These are phyloP conservation scores for Alternaria rosae DNA, from an alignment of 2,329 filamentous ascomycete species.

Conservation along the genomic window DNA sequence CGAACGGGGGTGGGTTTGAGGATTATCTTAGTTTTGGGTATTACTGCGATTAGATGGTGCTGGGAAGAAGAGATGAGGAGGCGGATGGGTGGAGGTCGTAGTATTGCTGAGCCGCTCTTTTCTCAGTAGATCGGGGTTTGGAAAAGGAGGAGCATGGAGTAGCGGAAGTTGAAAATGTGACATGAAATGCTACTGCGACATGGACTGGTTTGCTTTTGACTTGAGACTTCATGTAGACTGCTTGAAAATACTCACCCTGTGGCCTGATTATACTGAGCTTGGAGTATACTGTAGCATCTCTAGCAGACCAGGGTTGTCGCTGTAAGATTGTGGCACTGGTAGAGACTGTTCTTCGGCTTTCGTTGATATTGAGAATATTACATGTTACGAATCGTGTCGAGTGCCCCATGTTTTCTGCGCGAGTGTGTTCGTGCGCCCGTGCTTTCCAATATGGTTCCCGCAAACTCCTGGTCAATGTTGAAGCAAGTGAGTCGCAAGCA, in stretches of 20 bases:
- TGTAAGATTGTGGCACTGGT: not conserved
- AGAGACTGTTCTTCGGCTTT: not conserved
- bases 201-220: too few species aligned
- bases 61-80: not conserved
- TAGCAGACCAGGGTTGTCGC: not conserved
- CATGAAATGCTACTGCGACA: too few species aligned
- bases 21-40: conserved; percentile 3
- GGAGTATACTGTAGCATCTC: too few species aligned
- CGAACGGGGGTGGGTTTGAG: not conserved
- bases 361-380: not conserved
- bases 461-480: not conserved
- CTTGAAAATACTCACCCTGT: too few species aligned
- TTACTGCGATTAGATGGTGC: not conserved
- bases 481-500: not conserved
- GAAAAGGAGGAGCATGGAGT: not conserved
- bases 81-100: too few species aligned
- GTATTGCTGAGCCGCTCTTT: not conserved
- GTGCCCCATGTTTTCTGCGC: not conserved
- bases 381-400: not conserved
- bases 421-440: not conserved
- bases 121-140: not conserved
- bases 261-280: too few species aligned
- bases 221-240: too few species aligned
- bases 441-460: not conserved
- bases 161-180: not conserved